Conservation (phyloP, 768 basidiomycete genomes). For the Podaxis sp. region DNA sequence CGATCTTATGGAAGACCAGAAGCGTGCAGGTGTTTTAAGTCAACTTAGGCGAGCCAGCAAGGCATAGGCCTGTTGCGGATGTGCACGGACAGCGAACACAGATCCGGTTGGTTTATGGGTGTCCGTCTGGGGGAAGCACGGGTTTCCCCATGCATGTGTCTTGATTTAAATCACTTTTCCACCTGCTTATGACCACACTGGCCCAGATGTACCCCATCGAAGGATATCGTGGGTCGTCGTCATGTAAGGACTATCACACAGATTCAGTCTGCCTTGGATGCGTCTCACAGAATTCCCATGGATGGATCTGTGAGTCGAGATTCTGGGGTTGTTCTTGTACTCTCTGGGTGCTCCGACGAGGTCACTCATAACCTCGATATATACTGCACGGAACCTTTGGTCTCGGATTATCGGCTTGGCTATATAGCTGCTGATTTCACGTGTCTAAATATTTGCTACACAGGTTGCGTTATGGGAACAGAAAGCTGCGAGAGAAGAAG, state of each 20-base stretch:
- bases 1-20: too few relatives aligned
- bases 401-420: background rate
- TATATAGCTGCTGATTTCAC: background rate
- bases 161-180: background rate
- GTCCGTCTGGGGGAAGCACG: background rate
- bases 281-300: background rate
- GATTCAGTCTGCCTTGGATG: background rate
- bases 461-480: constrained; percentile 71
- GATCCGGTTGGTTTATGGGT: background rate
- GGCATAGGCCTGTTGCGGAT: too few relatives aligned
- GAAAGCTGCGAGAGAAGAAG: constrained; percentile 36
- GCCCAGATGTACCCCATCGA: background rate
- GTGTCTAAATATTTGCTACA: background rate
- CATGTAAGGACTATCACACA: background rate
- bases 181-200: background rate
- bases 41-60: background rate
- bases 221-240: background rate
- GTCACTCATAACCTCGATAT: background rate
- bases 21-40: background rate
- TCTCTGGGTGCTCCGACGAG: too few relatives aligned
- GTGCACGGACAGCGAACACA: background rate
- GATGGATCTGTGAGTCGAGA: background rate
- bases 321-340: too few relatives aligned
- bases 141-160: background rate
- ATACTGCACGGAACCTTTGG: background rate